Conservation (phyloP, 2,329 filamentous ascomycete species). For the Arthrocladium fulminans region DNA sequence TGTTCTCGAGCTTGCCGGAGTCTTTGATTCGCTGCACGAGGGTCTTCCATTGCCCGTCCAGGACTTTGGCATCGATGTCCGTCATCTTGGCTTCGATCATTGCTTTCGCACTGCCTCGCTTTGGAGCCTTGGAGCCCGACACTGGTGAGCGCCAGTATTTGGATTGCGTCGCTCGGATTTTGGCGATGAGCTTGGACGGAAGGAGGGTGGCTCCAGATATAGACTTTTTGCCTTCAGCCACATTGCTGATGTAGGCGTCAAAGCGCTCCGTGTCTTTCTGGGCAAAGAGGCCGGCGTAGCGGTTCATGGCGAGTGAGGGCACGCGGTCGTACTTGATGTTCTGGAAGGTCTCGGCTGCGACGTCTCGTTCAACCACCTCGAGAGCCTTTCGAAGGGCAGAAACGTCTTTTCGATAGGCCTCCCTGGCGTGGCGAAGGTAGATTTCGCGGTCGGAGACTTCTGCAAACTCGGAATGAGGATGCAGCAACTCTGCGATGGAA, state of each 20-base stretch:
- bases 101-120: slow-evolving; percentile 13
- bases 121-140: not conserved
- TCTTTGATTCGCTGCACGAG: slow-evolving; percentile 51
- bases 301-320: slow-evolving; percentile 50
- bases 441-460: slow-evolving; percentile 35
- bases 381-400: slow-evolving; percentile 45
- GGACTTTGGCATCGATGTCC: slow-evolving; percentile 30
- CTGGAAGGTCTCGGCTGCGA: slow-evolving; percentile 38
- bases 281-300: slow-evolving; percentile 43
- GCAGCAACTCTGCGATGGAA: slow-evolving; percentile 49
- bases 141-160: not conserved
- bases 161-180: not conserved
- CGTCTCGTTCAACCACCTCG: slow-evolving; percentile 44
- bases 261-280: slow-evolving; percentile 45
- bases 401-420: slow-evolving; percentile 44
- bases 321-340: slow-evolving; percentile 51
- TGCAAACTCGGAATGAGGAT: slow-evolving; percentile 32
- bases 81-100: slow-evolving; percentile 26
- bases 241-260: slow-evolving; percentile 40
- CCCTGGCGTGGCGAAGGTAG: slow-evolving; percentile 47
- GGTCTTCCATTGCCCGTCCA: slow-evolving; percentile 48
- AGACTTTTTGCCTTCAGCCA: slow-evolving; percentile 39
- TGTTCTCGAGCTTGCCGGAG: slow-evolving; percentile 44
- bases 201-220: slow-evolving; percentile 51
- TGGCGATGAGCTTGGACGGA: slow-evolving; percentile 42